phyloP scores from a whole-genome alignment of 768 basidiomycete genomes.

The Fibroporia radiculosa region DNA sequence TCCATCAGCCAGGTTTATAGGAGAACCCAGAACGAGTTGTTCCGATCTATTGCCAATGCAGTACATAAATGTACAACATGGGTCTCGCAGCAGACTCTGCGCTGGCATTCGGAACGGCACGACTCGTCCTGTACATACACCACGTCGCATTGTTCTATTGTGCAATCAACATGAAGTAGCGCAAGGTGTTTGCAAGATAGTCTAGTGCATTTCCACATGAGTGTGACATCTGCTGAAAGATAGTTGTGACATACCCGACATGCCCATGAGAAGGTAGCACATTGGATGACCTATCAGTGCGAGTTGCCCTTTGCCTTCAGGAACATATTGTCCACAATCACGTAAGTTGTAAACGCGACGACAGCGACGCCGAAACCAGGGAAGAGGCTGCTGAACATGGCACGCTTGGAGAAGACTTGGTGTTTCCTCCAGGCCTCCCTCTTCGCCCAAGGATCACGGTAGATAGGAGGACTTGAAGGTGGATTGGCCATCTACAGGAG shows the following conservation, averaged over 20 bases:
- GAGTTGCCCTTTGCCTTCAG: slow-evolving; percentile 25
- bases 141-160: no score
- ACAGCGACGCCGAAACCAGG: slow-evolving; percentile 93
- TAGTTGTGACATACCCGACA: not conserved
- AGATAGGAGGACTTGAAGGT: slow-evolving; percentile 45
- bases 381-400: slow-evolving; percentile 86
- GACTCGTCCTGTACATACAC: no score
- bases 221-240: no score
- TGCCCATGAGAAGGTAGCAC: not conserved
- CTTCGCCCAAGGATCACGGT: slow-evolving; percentile 93
- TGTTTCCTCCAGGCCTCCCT: slow-evolving; percentile 88
- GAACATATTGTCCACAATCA: slow-evolving; percentile 72
- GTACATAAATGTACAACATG: no score
- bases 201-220: no score
- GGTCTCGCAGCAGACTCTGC: no score
- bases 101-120: no score
- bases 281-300: not conserved
- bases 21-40: no score
- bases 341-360: slow-evolving; percentile 88
- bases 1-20: no score
- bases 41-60: no score
- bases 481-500: slow-evolving; percentile 40
- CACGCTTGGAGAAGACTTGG: slow-evolving; percentile 78
- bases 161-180: no score
- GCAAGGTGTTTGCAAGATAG: not conserved